Percentiles rank a stretch among this genome's conserved stretches.
These are phyloP conservation scores for Kuraishia ogatae DNA, from an alignment of 805 yeast species.

Conservation along the genomic window DNA sequence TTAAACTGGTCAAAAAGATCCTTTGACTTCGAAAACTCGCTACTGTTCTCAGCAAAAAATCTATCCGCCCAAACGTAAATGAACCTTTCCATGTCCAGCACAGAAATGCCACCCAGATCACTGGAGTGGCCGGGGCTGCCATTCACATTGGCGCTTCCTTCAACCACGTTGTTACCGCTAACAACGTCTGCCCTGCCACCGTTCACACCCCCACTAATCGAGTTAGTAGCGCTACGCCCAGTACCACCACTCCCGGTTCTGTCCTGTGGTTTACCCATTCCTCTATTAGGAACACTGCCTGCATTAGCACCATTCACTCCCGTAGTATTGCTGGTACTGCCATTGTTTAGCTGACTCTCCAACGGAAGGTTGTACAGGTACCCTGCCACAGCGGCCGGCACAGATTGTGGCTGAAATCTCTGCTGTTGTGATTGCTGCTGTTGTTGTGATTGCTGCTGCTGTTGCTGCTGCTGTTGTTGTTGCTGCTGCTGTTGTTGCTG, in stretches of 20 bases:
- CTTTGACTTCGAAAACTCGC: conserved; percentile 17
- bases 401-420: conserved; percentile 1
- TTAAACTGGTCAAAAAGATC: conserved; percentile 20
- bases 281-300: background rate
- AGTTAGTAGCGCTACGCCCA: background rate
- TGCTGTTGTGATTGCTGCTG: conserved; percentile 1
- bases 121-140: background rate
- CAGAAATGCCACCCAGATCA: background rate
- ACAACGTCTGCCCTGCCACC: background rate
- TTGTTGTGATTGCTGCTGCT: background rate
- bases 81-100: conserved; percentile 22
- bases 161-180: background rate
- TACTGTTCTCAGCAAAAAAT: conserved; percentile 18
- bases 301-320: background rate
- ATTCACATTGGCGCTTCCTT: background rate
- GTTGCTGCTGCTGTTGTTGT: background rate
- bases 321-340: too few relatives aligned
- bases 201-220: background rate
- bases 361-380: background rate
- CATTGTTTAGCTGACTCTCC: conserved; percentile 1
- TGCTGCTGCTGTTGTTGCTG: background rate
- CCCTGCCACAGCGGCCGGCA: background rate
- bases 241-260: background rate
- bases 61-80: conserved; percentile 22
- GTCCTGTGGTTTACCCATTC: background rate